These are phyloP conservation scores for Tolypocladium ovalisporum DNA, from an alignment of 2,329 filamentous ascomycete species.

Conservation along the genomic window DNA sequence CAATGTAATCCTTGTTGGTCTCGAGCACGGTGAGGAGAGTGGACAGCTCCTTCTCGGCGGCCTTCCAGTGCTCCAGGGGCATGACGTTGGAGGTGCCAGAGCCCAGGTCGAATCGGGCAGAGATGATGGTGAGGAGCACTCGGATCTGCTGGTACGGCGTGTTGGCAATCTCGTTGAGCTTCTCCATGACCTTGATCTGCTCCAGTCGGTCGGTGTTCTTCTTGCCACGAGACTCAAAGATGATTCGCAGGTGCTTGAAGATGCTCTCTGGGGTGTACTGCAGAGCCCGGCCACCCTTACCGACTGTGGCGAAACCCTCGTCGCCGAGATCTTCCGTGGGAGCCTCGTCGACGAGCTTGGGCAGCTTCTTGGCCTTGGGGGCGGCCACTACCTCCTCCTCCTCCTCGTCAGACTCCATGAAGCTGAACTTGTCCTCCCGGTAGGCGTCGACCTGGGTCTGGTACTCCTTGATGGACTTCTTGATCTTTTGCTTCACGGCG, in stretches of 20 bases:
- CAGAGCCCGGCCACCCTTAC: slow-evolving; percentile 77
- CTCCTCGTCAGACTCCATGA: slow-evolving; percentile 77
- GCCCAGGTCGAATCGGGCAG: slow-evolving; percentile 87
- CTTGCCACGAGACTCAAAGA: slow-evolving; percentile 92
- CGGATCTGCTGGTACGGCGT: slow-evolving; percentile 92
- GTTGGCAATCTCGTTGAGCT: slow-evolving; percentile 76
- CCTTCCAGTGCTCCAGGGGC: slow-evolving; percentile 94
- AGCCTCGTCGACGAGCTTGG: slow-evolving; percentile 31
- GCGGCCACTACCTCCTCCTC: slow-evolving; percentile 47
- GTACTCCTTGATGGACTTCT: slow-evolving; percentile 97
- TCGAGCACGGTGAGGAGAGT: slow-evolving; percentile 71
- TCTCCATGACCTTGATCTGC: slow-evolving; percentile 97
- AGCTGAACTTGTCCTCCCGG: slow-evolving; percentile 72
- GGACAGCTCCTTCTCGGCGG: slow-evolving; percentile 77
- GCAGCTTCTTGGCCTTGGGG: slow-evolving; percentile 31
- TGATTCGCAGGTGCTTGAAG: slow-evolving; percentile 87
- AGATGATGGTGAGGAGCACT: slow-evolving; percentile 82
- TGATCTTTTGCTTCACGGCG: slow-evolving; percentile 94
- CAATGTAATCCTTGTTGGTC: slow-evolving; percentile 66
- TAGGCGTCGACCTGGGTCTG: slow-evolving; percentile 79
- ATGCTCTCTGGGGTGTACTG: slow-evolving; percentile 96
- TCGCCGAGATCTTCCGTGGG: slow-evolving; percentile 54
- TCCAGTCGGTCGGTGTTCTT: slow-evolving; percentile 96
- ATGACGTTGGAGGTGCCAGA: slow-evolving; percentile 70
- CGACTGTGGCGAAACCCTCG: slow-evolving; percentile 81